A percentile compares a stretch with the other conserved stretches of the same genome.
Conservation (phyloP, 257 asterid species). For the Anisodus acutangulus region DNA sequence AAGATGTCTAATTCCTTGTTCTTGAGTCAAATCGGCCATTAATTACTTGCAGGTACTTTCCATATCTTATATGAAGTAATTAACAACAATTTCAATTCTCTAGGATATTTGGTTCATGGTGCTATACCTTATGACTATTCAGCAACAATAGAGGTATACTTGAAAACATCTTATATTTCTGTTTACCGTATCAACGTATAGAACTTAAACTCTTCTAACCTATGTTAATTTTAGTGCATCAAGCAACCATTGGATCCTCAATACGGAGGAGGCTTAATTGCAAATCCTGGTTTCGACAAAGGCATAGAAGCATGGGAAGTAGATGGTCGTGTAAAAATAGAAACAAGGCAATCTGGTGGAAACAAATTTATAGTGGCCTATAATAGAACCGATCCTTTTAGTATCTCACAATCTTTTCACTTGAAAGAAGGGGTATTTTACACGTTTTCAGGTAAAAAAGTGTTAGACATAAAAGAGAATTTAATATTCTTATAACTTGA, state of each 20-base stretch:
- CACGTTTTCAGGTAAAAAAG: conserved; percentile 49
- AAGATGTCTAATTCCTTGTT: background rate
- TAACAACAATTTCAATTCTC: conserved; percentile 26
- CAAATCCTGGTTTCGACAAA: conserved; percentile 39
- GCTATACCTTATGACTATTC: conserved; percentile 23
- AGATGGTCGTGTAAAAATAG: conserved; percentile 39
- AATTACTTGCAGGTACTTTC: conserved; percentile 22
- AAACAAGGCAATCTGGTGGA: conserved; percentile 33
- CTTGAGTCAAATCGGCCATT: conserved; percentile 20
- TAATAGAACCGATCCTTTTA: conserved; percentile 36
- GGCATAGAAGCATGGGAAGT: conserved; percentile 40
- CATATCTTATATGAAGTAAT: conserved; percentile 27
- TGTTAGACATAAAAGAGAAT: background rate
- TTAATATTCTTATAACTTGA: background rate
- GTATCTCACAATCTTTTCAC: conserved; percentile 38
- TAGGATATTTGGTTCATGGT: conserved; percentile 16
- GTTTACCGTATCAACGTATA: background rate
- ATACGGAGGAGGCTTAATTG: conserved; percentile 48
- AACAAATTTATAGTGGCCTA: conserved; percentile 48
- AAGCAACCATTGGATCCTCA: conserved; percentile 48
- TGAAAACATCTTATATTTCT: background rate
- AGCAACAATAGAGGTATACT: conserved; percentile 24
- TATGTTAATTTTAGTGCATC: conserved; percentile 43
- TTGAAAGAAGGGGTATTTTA: conserved; percentile 41
- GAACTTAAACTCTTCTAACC: background rate